Evolutionary conservation across 768 basidiomycete genomes (phyloP).

Genomic region (Kwoniella pini): DNA sequence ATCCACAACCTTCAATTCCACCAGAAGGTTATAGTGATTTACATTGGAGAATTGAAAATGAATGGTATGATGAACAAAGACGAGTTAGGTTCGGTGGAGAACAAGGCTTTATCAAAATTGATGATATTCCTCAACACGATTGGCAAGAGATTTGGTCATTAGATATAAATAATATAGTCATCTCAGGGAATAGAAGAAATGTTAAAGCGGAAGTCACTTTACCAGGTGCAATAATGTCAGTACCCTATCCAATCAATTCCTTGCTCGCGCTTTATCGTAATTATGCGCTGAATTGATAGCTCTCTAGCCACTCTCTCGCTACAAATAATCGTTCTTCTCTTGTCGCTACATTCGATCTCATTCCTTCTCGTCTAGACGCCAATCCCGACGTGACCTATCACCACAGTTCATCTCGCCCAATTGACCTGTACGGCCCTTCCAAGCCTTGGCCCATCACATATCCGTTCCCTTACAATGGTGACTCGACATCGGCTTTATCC

Average conservation of each 20-base stretch:
- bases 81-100: neutral
- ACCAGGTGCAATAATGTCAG: neutral
- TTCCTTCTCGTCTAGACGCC: neutral
- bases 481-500: too few relatives aligned
- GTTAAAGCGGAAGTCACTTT: neutral
- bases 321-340: neutral
- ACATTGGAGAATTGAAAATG: neutral
- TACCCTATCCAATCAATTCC: neutral
- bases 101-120: neutral
- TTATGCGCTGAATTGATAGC: neutral
- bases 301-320: neutral
- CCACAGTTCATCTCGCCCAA: neutral
- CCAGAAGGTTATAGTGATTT: neutral
- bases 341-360: neutral
- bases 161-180: neutral
- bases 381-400: neutral
- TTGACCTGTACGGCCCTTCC: neutral
- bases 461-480: neutral
- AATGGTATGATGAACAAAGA: neutral
- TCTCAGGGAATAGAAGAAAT: neutral
- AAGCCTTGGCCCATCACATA: neutral
- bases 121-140: neutral
- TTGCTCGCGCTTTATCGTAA: too few relatives aligned
- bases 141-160: neutral
- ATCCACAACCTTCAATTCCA: neutral